Base-by-base conservation (phyloP, 164 flowering plant genomes). In the Vitis vinifera region DNA sequence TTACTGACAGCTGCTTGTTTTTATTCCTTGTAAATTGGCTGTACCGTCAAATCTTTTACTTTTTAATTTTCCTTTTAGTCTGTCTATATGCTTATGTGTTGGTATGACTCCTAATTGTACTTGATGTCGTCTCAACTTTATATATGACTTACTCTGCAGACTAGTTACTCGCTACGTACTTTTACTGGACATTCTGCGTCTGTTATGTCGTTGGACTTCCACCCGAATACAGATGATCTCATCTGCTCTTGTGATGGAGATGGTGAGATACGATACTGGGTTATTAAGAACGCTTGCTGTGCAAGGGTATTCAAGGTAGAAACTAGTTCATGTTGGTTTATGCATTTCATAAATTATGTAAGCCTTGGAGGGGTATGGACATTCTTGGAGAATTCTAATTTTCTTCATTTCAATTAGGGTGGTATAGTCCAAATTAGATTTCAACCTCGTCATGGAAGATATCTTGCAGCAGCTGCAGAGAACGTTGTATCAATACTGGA, bases 191-290 rank as follows among this genome's bases (percentile, higher is more conserved):
- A 91, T 74, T 79, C 85, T 23, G 75, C 84, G 10, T 62, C 86
- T 65, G 97, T 91, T 30, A 84, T 84, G 88, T 91, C 97, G 17
- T 68, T 91, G 31, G 97, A 91, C 63, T 91, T 89, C 69, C 92
- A 91, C 68, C 94, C 93, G 19, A 87, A 77, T 60, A 88, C 88
- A 59, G 89, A 84, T 31, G 94, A 91, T 66, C 79, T 91, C 53
- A 76, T 91, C 57, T 87, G 92, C 79, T 89, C 92, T 6, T 87
- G 92, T 76, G 97, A 91, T 75, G 84, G 84, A 13, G 87, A 89
- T 77, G 91, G 91, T 68, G 91, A 88, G 72, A 88, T 89, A 64
- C 71, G 91, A 49, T 87, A 84, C 50, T 91, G 97, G 94, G 84
- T 87, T 64, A 84, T 91, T 13, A 85, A 69, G 31, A 79, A 83